These are phyloP conservation scores for Naganishia friedmannii DNA, from an alignment of 768 basidiomycete genomes.

Conservation along the genomic window DNA sequence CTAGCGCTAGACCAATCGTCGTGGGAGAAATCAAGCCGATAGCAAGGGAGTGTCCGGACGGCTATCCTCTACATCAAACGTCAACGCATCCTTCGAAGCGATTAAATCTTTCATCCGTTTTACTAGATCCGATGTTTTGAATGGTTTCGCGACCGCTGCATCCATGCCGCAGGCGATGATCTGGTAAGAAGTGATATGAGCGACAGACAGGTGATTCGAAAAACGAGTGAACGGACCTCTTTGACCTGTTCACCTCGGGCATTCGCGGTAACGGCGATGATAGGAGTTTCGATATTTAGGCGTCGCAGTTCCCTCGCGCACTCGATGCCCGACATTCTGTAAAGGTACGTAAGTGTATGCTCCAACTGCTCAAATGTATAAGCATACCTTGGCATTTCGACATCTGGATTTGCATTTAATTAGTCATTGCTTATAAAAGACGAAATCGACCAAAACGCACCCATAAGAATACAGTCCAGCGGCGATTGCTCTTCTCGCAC, in stretches of 20 bases:
- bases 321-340: slow-evolving; percentile 35
- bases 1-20: background rate
- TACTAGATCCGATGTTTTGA: slow-evolving; percentile 24
- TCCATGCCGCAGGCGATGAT: slow-evolving; percentile 37
- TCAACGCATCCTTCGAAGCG: background rate
- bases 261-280: slow-evolving; percentile 41
- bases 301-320: slow-evolving; percentile 31
- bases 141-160: slow-evolving; percentile 38
- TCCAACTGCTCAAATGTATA: too few species aligned
- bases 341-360: too few species aligned
- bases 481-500: slow-evolving; percentile 1
- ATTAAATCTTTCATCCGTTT: slow-evolving; percentile 17
- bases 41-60: too few species aligned
- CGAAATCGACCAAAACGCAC: background rate
- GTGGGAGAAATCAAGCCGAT: too few species aligned
- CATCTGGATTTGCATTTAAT: slow-evolving; percentile 24
- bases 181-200: background rate
- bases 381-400: slow-evolving; percentile 38
- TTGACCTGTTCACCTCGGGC: slow-evolving; percentile 36
- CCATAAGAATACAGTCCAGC: slow-evolving; percentile 26
- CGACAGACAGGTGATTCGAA: background rate
- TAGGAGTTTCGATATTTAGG: slow-evolving; percentile 27
- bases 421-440: background rate
- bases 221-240: slow-evolving; percentile 16
- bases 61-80: background rate